These are phyloP conservation scores for Fusarium sulawesiense DNA, from an alignment of 2,329 filamentous ascomycete species.

Conservation along the genomic window DNA sequence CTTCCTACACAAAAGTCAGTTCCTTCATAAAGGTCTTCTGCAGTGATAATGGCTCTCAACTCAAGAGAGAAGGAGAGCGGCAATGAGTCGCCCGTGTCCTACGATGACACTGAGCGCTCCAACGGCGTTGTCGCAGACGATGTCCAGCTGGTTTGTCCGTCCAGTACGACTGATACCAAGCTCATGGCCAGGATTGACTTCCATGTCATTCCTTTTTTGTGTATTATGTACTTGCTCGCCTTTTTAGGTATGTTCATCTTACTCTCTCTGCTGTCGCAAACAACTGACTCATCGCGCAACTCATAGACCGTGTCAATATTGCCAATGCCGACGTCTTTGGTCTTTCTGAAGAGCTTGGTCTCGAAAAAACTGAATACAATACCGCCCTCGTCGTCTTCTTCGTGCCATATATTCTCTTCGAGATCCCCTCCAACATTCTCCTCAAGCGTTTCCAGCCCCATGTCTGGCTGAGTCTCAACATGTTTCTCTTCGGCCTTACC, in stretches of 20 bases:
- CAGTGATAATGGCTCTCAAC: slow-evolving; percentile 30
- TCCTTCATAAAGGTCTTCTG: neutral
- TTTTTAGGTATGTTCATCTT: slow-evolving; percentile 64
- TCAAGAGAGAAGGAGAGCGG: slow-evolving; percentile 35
- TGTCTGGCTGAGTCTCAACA: slow-evolving; percentile 81
- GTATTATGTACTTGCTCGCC: slow-evolving; percentile 76
- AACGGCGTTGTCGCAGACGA: slow-evolving; percentile 31
- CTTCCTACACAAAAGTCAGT: slow-evolving; percentile 6
- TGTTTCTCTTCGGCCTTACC: slow-evolving; percentile 84
- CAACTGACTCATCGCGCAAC: neutral
- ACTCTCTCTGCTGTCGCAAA: slow-evolving; percentile 1
- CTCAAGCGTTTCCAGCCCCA: slow-evolving; percentile 72
- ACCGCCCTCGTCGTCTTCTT: slow-evolving; percentile 85
- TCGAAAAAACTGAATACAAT: slow-evolving; percentile 74
- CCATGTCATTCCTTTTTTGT: slow-evolving; percentile 77
- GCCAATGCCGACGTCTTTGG: slow-evolving; percentile 79
- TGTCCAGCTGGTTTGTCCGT: slow-evolving; percentile 55
- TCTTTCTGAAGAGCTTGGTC: slow-evolving; percentile 70
- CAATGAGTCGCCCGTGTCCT: slow-evolving; percentile 37
- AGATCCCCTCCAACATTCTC: slow-evolving; percentile 76
- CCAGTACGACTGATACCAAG: slow-evolving; percentile 70
- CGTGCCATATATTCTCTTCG: slow-evolving; percentile 77
- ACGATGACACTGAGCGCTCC: slow-evolving; percentile 41
- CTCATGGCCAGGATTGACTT: slow-evolving; percentile 78
- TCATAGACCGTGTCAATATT: slow-evolving; percentile 76